Percentiles rank a stretch among this genome's conserved stretches.
Evolutionary conservation across 805 yeast species (phyloP).

Genomic region (Starmera caribaea): DNA sequence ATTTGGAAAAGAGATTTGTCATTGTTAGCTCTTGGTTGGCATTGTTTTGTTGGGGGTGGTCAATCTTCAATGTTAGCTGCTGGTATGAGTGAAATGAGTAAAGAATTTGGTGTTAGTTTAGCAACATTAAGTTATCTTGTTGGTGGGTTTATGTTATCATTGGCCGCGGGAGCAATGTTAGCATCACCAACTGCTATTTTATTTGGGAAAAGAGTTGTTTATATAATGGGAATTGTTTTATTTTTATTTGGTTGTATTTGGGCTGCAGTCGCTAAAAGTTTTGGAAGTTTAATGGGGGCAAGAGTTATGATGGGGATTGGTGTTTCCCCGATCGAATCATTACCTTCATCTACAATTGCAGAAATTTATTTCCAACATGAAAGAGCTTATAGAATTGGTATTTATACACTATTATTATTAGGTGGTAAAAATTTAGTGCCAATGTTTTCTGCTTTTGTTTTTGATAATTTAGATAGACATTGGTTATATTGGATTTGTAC

Average conservation of each 20-base stretch:
- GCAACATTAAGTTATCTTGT: conserved; percentile 41
- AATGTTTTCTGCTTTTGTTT: conserved; percentile 42
- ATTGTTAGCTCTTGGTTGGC: conserved; percentile 42
- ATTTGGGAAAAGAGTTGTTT: conserved; percentile 49
- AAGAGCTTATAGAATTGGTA: conserved; percentile 49
- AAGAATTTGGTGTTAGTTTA: conserved; percentile 33
- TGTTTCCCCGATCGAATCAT: conserved; percentile 49
- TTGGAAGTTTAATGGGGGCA: conserved; percentile 45
- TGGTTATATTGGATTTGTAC: conserved; percentile 56
- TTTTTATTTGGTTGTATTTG: conserved; percentile 44
- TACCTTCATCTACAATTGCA: conserved; percentile 51
- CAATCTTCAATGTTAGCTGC: conserved; percentile 53
- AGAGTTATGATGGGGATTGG: conserved; percentile 52
- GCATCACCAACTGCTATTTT: conserved; percentile 49
- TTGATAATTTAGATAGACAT: conserved; percentile 38
- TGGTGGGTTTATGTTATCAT: conserved; percentile 47
- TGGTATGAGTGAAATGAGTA: conserved; percentile 32
- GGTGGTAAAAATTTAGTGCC: conserved; percentile 57
- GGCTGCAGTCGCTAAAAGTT: conserved; percentile 40
- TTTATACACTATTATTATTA: conserved; percentile 46
- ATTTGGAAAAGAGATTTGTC: conserved; percentile 47
- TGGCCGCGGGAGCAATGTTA: conserved; percentile 49
- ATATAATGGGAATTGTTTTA: conserved; percentile 36
- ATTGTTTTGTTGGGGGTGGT: conserved; percentile 52
- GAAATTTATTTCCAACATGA: conserved; percentile 54